phyloP scores from a whole-genome alignment of 176 grass and related monocot genomes.

The Calamus simplicifolius region DNA sequence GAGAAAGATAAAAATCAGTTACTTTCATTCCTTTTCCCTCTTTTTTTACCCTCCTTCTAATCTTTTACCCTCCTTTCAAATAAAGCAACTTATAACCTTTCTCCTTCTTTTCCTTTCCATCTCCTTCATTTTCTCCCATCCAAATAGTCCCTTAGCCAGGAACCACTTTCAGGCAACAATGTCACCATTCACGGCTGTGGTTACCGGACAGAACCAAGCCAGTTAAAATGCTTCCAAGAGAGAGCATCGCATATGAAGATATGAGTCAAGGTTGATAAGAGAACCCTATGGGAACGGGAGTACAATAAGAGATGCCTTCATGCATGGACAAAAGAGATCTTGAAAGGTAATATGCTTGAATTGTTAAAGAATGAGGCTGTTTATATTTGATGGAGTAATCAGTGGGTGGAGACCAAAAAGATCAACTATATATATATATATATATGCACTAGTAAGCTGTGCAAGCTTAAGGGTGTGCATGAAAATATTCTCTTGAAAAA shows the following conservation, averaged over 20 bases:
- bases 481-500: not conserved
- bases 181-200: constrained; percentile 4
- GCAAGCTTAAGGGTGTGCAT: too few relatives aligned
- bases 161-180: not conserved
- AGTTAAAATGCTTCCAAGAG: not conserved
- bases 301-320: constrained; percentile 5
- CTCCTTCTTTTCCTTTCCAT: too few relatives aligned
- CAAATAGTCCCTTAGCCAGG: not conserved
- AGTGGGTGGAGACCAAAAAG: too few relatives aligned
- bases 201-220: not conserved
- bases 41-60: too few relatives aligned
- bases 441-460: too few relatives aligned
- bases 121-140: too few relatives aligned
- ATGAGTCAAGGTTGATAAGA: not conserved
- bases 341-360: not conserved
- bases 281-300: not conserved
- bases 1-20: too few relatives aligned
- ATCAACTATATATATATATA: too few relatives aligned
- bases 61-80: too few relatives aligned
- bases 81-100: too few relatives aligned
- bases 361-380: not conserved
- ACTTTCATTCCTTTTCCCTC: too few relatives aligned
- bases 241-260: not conserved
- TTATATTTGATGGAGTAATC: too few relatives aligned
- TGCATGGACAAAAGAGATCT: not conserved